Base-by-base conservation (phyloP, 2,329 filamentous ascomycete species). In the Anisogramma anomala region DNA sequence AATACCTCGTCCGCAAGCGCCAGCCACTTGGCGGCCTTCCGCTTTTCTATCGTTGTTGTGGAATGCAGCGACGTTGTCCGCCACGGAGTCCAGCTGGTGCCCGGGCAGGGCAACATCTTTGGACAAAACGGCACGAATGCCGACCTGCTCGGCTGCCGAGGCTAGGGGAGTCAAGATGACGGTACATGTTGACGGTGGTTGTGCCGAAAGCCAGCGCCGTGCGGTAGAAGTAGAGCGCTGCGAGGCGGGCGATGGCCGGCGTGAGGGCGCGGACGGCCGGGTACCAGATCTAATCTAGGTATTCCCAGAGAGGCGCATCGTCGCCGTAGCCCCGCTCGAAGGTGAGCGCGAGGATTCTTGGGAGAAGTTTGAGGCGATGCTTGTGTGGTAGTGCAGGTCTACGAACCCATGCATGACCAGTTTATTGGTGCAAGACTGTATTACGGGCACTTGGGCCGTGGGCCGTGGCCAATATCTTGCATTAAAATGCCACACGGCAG, bases 161-260 rank as follows among this genome's bases (percentile, higher is more conserved):
- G 49, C 48, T 14, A 52, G 41, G n/a, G 3, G 48, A 45, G 18
- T 43, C 37, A 6, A 49, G 36, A 17, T 47, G 46, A 7, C 50
- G 39, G 35, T 57, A 54, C 37, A 57, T 53, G 33, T 52, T 53
- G 35, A 52, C 47, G 1, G 47, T 42, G 2, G 49, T 52, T 3
- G 51, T 53, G 6, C 51, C 49, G 15, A 45, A 47, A 30, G 52
- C 52, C 2, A 52, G 28, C 2, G 50, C 49, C 9, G 47, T 49
- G 30, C 42, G 48, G 41, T 50, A 52, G 2, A 46, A 52, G 39
- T 52, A 45, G 1, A 52, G 43, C 17, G 48, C 46, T 13, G 46
- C 48, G 1, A 45, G 43, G 8, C 33, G 42, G 32, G 43, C 38
- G 0, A 23, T 37, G 17, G 40, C 31, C 3, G 49, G 48, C 0